phyloP scores from a whole-genome alignment of 192 early-diverging fungal genomes.

The Linnemannia schmuckeri region DNA sequence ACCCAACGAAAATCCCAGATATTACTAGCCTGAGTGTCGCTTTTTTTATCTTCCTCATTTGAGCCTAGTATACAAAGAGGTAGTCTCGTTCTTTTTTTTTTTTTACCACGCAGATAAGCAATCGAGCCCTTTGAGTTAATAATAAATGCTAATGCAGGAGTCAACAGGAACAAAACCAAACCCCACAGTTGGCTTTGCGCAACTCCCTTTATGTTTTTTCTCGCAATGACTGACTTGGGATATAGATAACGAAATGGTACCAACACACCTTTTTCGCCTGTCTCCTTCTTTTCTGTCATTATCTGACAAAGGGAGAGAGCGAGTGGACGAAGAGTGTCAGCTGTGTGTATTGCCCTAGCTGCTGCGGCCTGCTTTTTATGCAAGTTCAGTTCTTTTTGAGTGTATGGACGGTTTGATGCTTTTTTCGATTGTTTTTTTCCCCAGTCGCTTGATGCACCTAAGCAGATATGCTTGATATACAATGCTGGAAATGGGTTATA shows the following conservation, averaged over 20 bases:
- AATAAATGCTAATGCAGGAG: not conserved
- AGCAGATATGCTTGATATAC: too few species aligned
- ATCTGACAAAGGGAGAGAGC: too few species aligned
- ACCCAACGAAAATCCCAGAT: not conserved
- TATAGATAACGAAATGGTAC: not conserved
- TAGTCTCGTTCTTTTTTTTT: not conserved
- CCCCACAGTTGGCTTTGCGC: not conserved
- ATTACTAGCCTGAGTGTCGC: not conserved
- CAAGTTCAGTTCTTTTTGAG: too few species aligned
- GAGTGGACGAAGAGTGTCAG: too few species aligned
- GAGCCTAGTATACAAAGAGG: not conserved
- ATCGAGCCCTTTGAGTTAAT: not conserved
- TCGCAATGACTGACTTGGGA: not conserved
- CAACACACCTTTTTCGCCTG: not conserved
- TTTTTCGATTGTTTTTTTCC: too few species aligned
- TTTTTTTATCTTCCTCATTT: not conserved
- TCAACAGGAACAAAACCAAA: not conserved
- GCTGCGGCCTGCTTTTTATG: too few species aligned
- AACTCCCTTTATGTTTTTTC: not conserved
- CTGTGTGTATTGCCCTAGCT: too few species aligned
- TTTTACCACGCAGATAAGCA: not conserved
- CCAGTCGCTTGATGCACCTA: too few species aligned
- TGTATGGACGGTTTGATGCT: too few species aligned
- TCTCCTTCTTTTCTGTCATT: too few species aligned
- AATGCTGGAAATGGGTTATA: too few species aligned